Evolutionary conservation across 2,329 filamentous ascomycete species (phyloP).

Genomic region (Talaromyces rugulosus): DNA sequence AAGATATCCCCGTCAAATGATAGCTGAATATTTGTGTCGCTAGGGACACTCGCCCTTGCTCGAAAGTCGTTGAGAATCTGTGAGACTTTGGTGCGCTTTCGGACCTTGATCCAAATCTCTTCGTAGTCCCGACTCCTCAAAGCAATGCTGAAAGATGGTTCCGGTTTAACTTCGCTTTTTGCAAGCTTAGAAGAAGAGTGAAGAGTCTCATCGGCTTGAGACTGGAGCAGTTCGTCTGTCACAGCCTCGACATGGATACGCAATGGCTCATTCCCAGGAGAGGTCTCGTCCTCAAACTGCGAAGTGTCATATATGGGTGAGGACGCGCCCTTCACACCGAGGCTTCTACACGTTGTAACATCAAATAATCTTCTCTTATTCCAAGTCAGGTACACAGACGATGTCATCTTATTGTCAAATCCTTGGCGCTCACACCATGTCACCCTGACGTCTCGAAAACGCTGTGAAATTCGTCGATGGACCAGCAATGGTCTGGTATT

Average conservation of each 20-base stretch:
- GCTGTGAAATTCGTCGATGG: conserved; percentile 63
- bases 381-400: conserved; percentile 73
- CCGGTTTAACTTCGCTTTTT: conserved; percentile 17
- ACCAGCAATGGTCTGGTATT: conserved; percentile 59
- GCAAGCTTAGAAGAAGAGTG: conserved; percentile 13
- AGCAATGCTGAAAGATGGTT: conserved; percentile 40
- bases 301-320: conserved; percentile 19
- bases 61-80: conserved; percentile 62
- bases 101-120: conserved; percentile 48
- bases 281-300: conserved; percentile 3
- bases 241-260: conserved; percentile 74
- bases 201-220: conserved; percentile 11
- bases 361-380: conserved; percentile 68
- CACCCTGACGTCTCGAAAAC: conserved; percentile 61
- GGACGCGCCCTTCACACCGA: conserved; percentile 55
- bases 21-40: conserved; percentile 55
- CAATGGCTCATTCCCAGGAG: conserved; percentile 47
- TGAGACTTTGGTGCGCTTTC: conserved; percentile 52
- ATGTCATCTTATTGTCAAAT: conserved; percentile 46
- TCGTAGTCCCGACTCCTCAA: conserved; percentile 49
- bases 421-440: conserved; percentile 66
- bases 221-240: conserved; percentile 60
- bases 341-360: conserved; percentile 65
- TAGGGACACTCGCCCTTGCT: conserved; percentile 47
- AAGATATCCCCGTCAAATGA: conserved; percentile 73